Conservation (phyloP, 2,329 filamentous ascomycete species). For the Fusarium sublunatum region DNA sequence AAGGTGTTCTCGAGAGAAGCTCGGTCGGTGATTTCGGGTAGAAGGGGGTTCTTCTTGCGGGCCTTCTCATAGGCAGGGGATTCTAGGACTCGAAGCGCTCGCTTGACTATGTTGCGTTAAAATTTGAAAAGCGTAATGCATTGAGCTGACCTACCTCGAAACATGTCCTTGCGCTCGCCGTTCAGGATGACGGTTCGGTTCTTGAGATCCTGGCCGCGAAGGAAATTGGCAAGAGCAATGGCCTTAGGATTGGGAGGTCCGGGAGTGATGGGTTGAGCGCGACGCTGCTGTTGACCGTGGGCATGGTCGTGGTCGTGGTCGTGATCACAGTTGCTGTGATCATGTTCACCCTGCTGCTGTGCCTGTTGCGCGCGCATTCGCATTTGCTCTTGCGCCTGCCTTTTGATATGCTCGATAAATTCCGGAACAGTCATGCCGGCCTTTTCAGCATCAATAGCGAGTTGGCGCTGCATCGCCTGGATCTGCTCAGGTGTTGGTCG, state of each 20-base stretch:
- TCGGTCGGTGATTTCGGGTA: constrained; percentile 89
- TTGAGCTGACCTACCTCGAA: constrained; percentile 74
- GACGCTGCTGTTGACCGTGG: constrained; percentile 51
- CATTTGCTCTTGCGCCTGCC: constrained; percentile 64
- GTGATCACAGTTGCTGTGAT: constrained; percentile 42
- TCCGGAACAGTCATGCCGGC: constrained; percentile 86
- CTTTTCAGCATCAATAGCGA: constrained; percentile 84
- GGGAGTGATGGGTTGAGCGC: constrained; percentile 75
- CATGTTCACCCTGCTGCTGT: constrained; percentile 55
- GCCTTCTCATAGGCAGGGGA: constrained; percentile 92
- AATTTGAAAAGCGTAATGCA: not conserved
- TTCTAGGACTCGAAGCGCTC: constrained; percentile 89
- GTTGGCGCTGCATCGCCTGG: constrained; percentile 81
- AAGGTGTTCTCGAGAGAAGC: constrained; percentile 92
- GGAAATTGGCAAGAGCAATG: constrained; percentile 87
- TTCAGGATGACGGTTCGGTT: constrained; percentile 90
- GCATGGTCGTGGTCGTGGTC: constrained; percentile 41
- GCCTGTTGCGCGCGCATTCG: constrained; percentile 58
- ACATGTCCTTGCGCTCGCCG: constrained; percentile 98
- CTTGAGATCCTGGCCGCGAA: constrained; percentile 87
- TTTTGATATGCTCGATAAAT: constrained; percentile 78
- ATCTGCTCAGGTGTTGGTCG: constrained; percentile 86
- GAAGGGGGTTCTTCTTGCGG: constrained; percentile 85
- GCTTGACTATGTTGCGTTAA: constrained; percentile 76
- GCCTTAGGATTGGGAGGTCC: constrained; percentile 90